phyloP scores from a whole-genome alignment of 1,139 yeast genomes.

The Torulaspora pretoriensis region DNA sequence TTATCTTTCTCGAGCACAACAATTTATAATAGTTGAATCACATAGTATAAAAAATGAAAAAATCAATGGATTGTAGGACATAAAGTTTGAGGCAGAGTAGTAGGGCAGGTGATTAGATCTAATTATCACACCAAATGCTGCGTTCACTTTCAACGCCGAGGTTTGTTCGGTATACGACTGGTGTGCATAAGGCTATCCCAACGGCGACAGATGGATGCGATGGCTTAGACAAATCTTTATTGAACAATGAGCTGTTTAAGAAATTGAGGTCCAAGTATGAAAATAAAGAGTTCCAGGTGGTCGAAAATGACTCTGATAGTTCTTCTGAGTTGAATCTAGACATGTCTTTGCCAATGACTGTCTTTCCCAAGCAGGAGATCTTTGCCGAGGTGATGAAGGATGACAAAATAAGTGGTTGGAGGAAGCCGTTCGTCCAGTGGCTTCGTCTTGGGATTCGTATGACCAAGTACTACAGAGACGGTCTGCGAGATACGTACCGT shows the following conservation, averaged over 20 bases:
- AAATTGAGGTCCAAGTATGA: conserved; percentile 11
- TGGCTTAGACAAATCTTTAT: conserved; percentile 11
- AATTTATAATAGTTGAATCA: too few relatives aligned
- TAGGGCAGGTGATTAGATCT: not conserved
- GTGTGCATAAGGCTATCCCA: conserved; percentile 1
- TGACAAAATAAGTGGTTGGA: conserved; percentile 28
- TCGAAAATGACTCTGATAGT: conserved; percentile 21
- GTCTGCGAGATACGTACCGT: conserved; percentile 26
- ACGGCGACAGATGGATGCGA: conserved; percentile 8
- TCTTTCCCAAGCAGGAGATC: conserved; percentile 21
- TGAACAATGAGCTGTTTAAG: conserved; percentile 15
- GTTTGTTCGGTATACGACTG: conserved; percentile 1
- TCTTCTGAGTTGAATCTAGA: conserved; percentile 17
- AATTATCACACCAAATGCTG: not conserved
- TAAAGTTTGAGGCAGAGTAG: too few relatives aligned
- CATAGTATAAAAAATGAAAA: too few relatives aligned
- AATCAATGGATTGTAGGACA: too few relatives aligned
- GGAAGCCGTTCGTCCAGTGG: conserved; percentile 30
- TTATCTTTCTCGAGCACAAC: too few relatives aligned
- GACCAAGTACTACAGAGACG: conserved; percentile 24
- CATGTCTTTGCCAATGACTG: conserved; percentile 24
- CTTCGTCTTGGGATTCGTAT: conserved; percentile 25
- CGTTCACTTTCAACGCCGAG: not conserved
- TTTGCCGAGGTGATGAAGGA: conserved; percentile 21
- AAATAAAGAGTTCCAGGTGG: conserved; percentile 12